These are phyloP conservation scores for Leccinum imitatum DNA, from an alignment of 768 basidiomycete species.

Conservation along the genomic window DNA sequence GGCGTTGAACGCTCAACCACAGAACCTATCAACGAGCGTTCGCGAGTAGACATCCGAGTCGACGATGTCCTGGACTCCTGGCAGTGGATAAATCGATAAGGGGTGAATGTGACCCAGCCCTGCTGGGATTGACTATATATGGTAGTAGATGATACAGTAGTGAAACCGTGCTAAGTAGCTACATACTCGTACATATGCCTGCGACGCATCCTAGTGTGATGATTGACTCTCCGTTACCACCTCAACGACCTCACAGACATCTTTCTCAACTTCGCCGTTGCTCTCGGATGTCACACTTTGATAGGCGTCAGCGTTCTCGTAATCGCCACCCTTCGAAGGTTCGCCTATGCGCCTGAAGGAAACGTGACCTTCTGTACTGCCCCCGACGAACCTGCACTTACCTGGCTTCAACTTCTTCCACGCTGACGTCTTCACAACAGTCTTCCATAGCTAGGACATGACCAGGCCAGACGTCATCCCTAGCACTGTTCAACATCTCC, in stretches of 20 bases:
- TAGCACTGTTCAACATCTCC: conserved; percentile 26
- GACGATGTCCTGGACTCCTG: not conserved
- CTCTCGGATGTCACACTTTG: not conserved
- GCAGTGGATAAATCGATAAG: too few species aligned
- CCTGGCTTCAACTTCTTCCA: not conserved
- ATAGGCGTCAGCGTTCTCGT: conserved; percentile 13
- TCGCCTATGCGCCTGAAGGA: not conserved
- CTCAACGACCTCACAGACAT: not conserved
- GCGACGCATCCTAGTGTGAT: not conserved
- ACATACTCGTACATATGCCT: too few species aligned
- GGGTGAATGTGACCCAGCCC: too few species aligned
- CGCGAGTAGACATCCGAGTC: conserved; percentile 19
- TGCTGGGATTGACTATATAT: not conserved
- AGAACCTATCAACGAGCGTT: conserved; percentile 41
- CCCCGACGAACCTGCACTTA: conserved; percentile 6
- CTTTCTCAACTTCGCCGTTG: not conserved
- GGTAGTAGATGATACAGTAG: not conserved
- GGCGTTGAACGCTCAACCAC: conserved; percentile 43
- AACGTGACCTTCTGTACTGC: conserved; percentile 12
- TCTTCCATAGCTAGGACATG: conserved; percentile 16
- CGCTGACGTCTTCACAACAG: not conserved
- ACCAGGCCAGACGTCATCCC: conserved; percentile 19
- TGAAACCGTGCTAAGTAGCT: not conserved
- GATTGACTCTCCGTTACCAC: not conserved
- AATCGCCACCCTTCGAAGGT: conserved; percentile 7